Conservation (phyloP, 331 rosid species). For the Acacia concinna region DNA sequence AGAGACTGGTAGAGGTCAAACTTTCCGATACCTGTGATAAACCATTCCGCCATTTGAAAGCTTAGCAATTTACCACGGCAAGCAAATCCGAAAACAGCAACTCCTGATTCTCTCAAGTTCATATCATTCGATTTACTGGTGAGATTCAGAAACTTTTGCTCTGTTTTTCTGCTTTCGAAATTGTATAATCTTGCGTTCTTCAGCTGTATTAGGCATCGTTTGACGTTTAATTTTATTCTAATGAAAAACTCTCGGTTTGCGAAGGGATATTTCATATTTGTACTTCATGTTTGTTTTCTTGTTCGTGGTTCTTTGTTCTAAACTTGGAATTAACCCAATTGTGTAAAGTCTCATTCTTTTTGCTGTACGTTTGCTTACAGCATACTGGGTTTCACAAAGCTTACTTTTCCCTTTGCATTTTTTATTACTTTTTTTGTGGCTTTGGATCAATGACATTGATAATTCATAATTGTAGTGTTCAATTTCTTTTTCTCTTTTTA, state of each 20-base stretch:
- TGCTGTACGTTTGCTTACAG: not conserved
- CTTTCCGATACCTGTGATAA: not conserved
- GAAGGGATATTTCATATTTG: not conserved
- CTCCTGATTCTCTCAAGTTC: not conserved
- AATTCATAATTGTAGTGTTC: not conserved
- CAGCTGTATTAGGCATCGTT: not conserved
- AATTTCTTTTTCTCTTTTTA: conserved; percentile 9
- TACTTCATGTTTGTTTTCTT: not conserved
- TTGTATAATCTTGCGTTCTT: not conserved
- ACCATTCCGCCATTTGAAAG: not conserved
- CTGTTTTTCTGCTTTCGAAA: not conserved
- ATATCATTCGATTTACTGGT: conserved; percentile 7
- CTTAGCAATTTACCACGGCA: not conserved
- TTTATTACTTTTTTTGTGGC: not conserved
- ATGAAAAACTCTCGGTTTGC: conserved; percentile 7
- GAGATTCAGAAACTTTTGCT: conserved; percentile 14
- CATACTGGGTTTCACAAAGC: conserved; percentile 19
- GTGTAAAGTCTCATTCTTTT: not conserved
- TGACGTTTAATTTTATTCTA: conserved; percentile 3
- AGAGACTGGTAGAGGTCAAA: conserved; percentile 4
- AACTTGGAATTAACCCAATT: conserved; percentile 15
- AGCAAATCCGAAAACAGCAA: not conserved
- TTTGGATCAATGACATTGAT: not conserved
- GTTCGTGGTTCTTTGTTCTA: not conserved
- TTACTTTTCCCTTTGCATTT: not conserved